Base-by-base conservation (phyloP, 192 early-diverging fungal species). In the Backusella liffmaniae region DNA sequence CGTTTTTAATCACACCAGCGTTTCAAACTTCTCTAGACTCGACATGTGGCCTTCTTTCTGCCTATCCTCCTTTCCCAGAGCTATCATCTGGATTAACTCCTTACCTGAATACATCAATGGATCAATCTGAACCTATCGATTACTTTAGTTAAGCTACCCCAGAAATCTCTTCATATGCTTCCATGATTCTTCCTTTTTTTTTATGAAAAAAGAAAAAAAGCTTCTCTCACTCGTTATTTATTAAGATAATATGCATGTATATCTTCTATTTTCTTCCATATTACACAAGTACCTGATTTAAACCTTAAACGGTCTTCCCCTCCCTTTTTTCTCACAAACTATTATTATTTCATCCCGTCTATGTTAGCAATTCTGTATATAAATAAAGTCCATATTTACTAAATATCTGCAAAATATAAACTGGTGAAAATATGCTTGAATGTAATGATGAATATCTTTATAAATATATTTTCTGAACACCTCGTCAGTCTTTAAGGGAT, bases 81-180 rank as follows among this genome's bases (percentile, higher is more conserved):
- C 35, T 21, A 26, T 65, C 35, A 18, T 65, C 56, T 73, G 72
- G 72, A 23, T 39, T 73, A 5, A 73, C 72, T 26, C 72, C 72
- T 6, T 73, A 41, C n/a, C 26, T 73, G 0, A 30, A 39, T 65
- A 71, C 44, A 34, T 32, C 59, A 5, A 73, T 65, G 18, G 15
- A 37, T 41, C 59, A 65, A 23, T 39, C 72, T 26, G 53, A 37
- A 32, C 13, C 21, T 16, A 26, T 56, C 15, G 72, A 65, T 7
- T 73, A 73, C 13, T 73, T 73, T 62, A 29, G 23, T 62, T 62
- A 13, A 62, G 12, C 10, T 32, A 26, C 9, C 3, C 37, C 37
- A 2, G 2, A 53, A 53, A 53, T 0, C 42, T 2, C 15, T 12
- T 0, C 15, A 49, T 49, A 49, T 21, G 46, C 15, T 23, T 32